A percentile compares a stretch with the other conserved stretches of the same genome.
phyloP scores from a whole-genome alignment of 495 filamentous ascomycete species.

The Penicillium canescens region DNA sequence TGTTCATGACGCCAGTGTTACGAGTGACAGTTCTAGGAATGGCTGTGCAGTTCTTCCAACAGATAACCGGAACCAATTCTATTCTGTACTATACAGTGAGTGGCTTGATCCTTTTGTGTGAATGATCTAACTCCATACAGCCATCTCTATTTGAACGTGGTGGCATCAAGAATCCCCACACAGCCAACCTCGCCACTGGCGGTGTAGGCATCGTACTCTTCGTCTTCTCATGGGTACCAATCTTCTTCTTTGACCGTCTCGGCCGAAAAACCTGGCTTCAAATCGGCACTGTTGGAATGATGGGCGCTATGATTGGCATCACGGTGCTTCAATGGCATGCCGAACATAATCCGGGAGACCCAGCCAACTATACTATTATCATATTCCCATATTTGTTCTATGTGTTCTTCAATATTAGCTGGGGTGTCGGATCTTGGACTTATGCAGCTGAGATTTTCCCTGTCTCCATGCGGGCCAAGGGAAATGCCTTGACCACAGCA shows the following conservation, averaged over 20 bases:
- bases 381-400: conserved; percentile 79
- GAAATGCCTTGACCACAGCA: conserved; percentile 24
- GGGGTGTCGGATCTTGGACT: conserved; percentile 24
- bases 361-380: conserved; percentile 69
- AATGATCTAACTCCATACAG: conserved; percentile 2
- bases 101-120: background rate
- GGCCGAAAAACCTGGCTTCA: conserved; percentile 34
- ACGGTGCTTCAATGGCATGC: conserved; percentile 57
- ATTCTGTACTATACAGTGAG: conserved; percentile 31
- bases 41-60: conserved; percentile 39
- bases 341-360: conserved; percentile 21
- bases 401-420: conserved; percentile 59
- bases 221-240: conserved; percentile 21
- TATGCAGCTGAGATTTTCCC: conserved; percentile 27
- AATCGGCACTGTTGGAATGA: conserved; percentile 56
- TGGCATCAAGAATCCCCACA: conserved; percentile 20
- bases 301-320: conserved; percentile 67
- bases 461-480: conserved; percentile 28
- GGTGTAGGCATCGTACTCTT: conserved; percentile 24
- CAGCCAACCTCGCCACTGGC: conserved; percentile 19
- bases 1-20: conserved; percentile 49
- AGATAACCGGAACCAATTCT: conserved; percentile 38
- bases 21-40: conserved; percentile 30
- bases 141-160: conserved; percentile 21
- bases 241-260: conserved; percentile 23